These are phyloP conservation scores for Tagetes patula DNA, from an alignment of 129 eudicot genomes.

Conservation along the genomic window DNA sequence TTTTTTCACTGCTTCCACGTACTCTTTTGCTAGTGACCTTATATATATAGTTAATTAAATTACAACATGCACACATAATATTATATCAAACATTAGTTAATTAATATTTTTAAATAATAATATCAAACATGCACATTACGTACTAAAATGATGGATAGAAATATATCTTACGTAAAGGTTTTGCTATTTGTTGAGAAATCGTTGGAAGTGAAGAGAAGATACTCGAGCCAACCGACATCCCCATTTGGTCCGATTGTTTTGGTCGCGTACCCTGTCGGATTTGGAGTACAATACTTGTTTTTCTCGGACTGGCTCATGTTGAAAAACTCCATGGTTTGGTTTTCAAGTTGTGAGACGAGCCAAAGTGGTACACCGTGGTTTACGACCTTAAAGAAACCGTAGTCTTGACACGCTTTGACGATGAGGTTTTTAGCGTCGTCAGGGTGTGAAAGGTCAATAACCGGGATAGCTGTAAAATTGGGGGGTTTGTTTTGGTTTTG, in stretches of 20 bases:
- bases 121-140: too few relatives aligned
- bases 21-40: conserved; percentile 47
- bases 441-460: conserved; percentile 46
- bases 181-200: conserved; percentile 25
- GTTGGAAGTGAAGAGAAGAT: conserved; percentile 49
- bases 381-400: conserved; percentile 57
- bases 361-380: conserved; percentile 53
- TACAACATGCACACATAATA: neutral
- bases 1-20: conserved; percentile 39
- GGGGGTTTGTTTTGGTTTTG: conserved; percentile 22
- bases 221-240: conserved; percentile 62
- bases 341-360: conserved; percentile 36
- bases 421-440: conserved; percentile 36
- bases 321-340: conserved; percentile 48
- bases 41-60: neutral
- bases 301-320: conserved; percentile 39
- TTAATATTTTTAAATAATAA: neutral
- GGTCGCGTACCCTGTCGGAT: conserved; percentile 50
- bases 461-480: conserved; percentile 39
- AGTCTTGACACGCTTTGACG: conserved; percentile 57
- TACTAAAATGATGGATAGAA: neutral
- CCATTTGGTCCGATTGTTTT: conserved; percentile 58
- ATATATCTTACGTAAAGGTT: conserved; percentile 39
- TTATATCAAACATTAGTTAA: neutral
- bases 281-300: conserved; percentile 38